Base-by-base conservation (phyloP, 352 stramenopile species). In the Aphanomyces cochlioides region DNA sequence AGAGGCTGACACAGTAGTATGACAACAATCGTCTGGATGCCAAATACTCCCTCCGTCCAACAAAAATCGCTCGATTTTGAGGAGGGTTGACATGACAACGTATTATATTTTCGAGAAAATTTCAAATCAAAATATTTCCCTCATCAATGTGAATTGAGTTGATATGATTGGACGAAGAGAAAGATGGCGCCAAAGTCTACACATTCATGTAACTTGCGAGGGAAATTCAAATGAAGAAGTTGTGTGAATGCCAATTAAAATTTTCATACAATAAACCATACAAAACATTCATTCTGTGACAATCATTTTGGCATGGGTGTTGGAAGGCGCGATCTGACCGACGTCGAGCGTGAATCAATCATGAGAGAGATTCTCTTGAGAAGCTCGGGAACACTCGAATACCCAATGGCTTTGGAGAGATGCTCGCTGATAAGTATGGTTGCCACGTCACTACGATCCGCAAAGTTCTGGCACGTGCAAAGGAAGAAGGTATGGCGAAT, bases 21-120 rank as follows among this genome's bases (percentile, higher is more conserved):
- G n/a, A n/a, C n/a, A n/a, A n/a, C n/a, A n/a, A n/a, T n/a, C n/a
- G n/a, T n/a, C n/a, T n/a, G n/a, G n/a, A n/a, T n/a, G n/a, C n/a
- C n/a, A n/a, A 50, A 12, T 50, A 50, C 43, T 50, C 17, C 43
- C 43, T 50, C 43, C 43, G 43, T 50, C 17, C 43, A 12, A 50
- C 43, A 50, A 50, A 50, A 50, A 50, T n/a, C 10, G 43, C 10
- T 12, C 43, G 43, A 50, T 12, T 50, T 50, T 50, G 43, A n/a
- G 43, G 43, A 50, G 43, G 43, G 43, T 50, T n/a, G 10, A 50
- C 43, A 50, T 50, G 43, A n/a, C 43, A n/a, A 12, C 10, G 10
- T n/a, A 50, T 50, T 50, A 50, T 50, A 50, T n/a, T 50, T 50
- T 50, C 10, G 2, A 50, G 43, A n/a, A n/a, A 50, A 50, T n/a